A percentile compares a stretch with the other conserved stretches of the same genome.
Evolutionary conservation across 2,329 filamentous ascomycete genomes (phyloP).

Genomic region (Aureobasidium sp.): DNA sequence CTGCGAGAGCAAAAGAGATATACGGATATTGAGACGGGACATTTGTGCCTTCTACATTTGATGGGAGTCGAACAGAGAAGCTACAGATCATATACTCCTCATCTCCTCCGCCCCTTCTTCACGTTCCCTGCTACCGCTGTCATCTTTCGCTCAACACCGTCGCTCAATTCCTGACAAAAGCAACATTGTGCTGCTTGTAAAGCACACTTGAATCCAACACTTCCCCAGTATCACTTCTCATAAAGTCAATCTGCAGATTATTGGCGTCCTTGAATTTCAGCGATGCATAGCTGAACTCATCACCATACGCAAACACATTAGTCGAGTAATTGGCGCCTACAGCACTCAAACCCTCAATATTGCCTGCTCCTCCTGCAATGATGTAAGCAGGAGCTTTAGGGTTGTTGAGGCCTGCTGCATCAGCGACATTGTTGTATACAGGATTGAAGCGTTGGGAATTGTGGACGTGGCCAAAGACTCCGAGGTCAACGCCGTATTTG

Average conservation of each 20-base stretch:
- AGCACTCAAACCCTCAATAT: slow-evolving; percentile 43
- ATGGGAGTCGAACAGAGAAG: too few relatives aligned
- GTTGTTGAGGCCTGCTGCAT: slow-evolving; percentile 37
- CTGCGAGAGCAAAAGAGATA: too few relatives aligned
- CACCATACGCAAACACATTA: slow-evolving; percentile 43
- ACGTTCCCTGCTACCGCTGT: neutral
- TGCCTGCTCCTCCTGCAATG: slow-evolving; percentile 47
- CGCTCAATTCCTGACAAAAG: neutral
- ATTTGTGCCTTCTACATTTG: too few relatives aligned
- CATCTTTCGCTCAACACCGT: too few relatives aligned
- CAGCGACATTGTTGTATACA: slow-evolving; percentile 19
- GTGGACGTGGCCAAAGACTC: slow-evolving; percentile 50
- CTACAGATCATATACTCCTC: too few relatives aligned
- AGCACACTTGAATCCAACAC: slow-evolving; percentile 18
- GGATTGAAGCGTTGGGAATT: slow-evolving; percentile 48
- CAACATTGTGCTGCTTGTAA: slow-evolving; percentile 16
- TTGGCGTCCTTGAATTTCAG: slow-evolving; percentile 39
- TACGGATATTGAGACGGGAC: too few relatives aligned
- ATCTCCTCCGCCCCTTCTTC: too few relatives aligned
- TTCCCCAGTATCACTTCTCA: slow-evolving; percentile 36
- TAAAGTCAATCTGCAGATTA: slow-evolving; percentile 44
- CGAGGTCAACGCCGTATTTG: slow-evolving; percentile 50
- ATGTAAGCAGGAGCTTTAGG: slow-evolving; percentile 51
- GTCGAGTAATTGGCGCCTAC: slow-evolving; percentile 35
- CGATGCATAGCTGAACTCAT: slow-evolving; percentile 46